phyloP scores from a whole-genome alignment of 2,329 filamentous ascomycete genomes.

The Aspergillus pseudoviridinutans region DNA sequence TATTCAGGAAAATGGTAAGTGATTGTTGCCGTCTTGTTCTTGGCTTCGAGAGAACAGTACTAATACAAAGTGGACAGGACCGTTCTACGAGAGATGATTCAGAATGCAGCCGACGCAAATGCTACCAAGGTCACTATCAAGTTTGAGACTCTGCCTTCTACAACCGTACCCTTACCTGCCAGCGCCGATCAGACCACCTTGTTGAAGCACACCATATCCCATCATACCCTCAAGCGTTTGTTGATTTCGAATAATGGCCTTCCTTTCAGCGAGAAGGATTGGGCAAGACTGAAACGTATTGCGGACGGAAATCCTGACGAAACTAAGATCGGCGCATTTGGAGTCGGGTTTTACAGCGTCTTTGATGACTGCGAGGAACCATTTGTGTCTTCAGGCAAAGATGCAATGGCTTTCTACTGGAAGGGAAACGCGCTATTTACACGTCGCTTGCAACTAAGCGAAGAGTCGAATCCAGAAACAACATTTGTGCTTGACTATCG shows the following conservation, averaged over 20 bases:
- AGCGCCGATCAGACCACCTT: constrained; percentile 65
- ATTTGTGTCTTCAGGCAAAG: constrained; percentile 85
- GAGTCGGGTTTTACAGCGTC: constrained; percentile 97
- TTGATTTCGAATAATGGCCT: constrained; percentile 90
- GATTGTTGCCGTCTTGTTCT: background rate
- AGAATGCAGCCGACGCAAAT: constrained; percentile 96
- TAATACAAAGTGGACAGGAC: constrained; percentile 38
- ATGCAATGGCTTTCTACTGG: constrained; percentile 99
- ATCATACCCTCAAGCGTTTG: constrained; percentile 84
- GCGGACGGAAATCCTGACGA: constrained; percentile 99
- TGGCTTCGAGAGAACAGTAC: constrained; percentile 1
- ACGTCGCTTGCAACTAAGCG: constrained; percentile 70
- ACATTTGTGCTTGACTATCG: constrained; percentile 94
- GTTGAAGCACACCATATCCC: constrained; percentile 75
- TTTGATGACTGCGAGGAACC: constrained; percentile 98
- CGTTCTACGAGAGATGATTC: constrained; percentile 83
- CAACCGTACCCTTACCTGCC: constrained; percentile 65
- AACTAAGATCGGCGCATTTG: constrained; percentile 97
- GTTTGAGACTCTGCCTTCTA: constrained; percentile 86
- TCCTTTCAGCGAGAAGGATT: constrained; percentile 84
- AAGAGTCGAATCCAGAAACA: constrained; percentile 65
- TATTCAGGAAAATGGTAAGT: constrained; percentile 95
- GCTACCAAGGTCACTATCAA: constrained; percentile 85
- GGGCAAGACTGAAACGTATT: constrained; percentile 89
- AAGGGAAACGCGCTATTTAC: constrained; percentile 98